Evolutionary conservation across 2,329 filamentous ascomycete genomes (phyloP), one percentile per base, ranked within the genome.

Genomic region (Hypoxylon sp.): DNA sequence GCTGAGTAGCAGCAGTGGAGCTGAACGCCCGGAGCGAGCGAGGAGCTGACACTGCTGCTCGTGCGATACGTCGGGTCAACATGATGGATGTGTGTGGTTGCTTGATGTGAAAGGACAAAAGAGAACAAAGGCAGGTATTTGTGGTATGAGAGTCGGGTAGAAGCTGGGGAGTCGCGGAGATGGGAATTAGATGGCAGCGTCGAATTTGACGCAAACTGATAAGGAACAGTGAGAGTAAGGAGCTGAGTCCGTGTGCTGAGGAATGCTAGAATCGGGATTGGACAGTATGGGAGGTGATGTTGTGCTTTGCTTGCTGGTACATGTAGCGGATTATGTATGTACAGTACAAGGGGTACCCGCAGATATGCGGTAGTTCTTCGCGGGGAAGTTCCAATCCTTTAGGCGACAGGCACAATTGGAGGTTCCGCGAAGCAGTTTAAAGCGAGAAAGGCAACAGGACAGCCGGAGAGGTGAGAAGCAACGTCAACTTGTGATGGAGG

Each of bases 11-110:
- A 62, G 83, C 78, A 63, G 88, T 87, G 61, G 86, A 85, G 76
- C 84, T 83, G 76, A 92, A 86, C 71, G 87, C 81, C 73, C 89
- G 85, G 68, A 84, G 76, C 71, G 82, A 81, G 75, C 83, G 84
- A 68, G 81, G 81, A 70, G 76, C 76, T 71, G 81, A 79, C 71
- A 81, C 77, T 54, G 79, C 75, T 71, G 78, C 75, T 72, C 83
- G 85, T 72, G 84, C 74, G 72, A 88, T 77, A 74, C 84, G 83
- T 74, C 80, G 81, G 68, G 81, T 81, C 71, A 86, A 77, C 85
- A 86, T 87, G 66, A 67, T 76, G 74, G 78, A 74, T 66, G 76
- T 83, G 65, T 73, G n/a, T 41, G 39, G 43, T 39, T 47, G 25
- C n/a, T 14, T 29, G 14, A 12, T 62, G 43, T 7, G 27, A n/a